Conservation (phyloP, 1,139 yeast species). For the Kodamaea suecica region DNA sequence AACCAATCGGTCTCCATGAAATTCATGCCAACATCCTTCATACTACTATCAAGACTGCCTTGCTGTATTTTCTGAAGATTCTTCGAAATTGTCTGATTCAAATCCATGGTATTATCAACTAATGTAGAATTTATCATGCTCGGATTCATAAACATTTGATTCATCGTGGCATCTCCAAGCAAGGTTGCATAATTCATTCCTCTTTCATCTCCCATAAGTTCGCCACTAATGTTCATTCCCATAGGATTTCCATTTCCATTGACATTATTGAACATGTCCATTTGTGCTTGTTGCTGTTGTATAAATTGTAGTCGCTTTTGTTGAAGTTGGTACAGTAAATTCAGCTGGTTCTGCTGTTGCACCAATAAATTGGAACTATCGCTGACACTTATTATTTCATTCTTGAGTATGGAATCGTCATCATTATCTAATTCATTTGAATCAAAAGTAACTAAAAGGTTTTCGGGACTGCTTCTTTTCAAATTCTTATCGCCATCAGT, state of each 20-base stretch:
- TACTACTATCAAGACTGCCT: constrained; percentile 2
- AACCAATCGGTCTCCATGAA: constrained; percentile 30
- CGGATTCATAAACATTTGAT: constrained; percentile 11
- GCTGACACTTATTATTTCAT: constrained; percentile 5
- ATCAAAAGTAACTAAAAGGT: not conserved
- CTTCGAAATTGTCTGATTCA: constrained; percentile 7
- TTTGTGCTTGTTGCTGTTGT: constrained; percentile 12
- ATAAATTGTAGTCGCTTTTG: constrained; percentile 17
- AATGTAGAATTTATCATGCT: constrained; percentile 7
- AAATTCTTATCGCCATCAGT: not conserved
- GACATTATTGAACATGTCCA: constrained; percentile 6
- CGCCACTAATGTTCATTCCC: not conserved
- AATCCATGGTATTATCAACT: constrained; percentile 5
- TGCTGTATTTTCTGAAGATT: constrained; percentile 8
- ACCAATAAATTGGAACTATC: constrained; percentile 6
- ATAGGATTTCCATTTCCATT: not conserved
- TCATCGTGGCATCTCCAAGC: constrained; percentile 8
- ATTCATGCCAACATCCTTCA: constrained; percentile 10
- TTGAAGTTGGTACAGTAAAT: constrained; percentile 15
- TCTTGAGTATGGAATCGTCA: constrained; percentile 6
- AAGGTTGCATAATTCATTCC: constrained; percentile 5
- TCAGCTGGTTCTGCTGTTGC: constrained; percentile 13
- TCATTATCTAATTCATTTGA: constrained; percentile 3
- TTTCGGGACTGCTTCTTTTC: not conserved
- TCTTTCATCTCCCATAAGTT: constrained; percentile 1